Evolutionary conservation across 2,329 filamentous ascomycete species (phyloP), one percentile per base, ranked within the genome.

Genomic region (Neofusicoccum ribis): DNA sequence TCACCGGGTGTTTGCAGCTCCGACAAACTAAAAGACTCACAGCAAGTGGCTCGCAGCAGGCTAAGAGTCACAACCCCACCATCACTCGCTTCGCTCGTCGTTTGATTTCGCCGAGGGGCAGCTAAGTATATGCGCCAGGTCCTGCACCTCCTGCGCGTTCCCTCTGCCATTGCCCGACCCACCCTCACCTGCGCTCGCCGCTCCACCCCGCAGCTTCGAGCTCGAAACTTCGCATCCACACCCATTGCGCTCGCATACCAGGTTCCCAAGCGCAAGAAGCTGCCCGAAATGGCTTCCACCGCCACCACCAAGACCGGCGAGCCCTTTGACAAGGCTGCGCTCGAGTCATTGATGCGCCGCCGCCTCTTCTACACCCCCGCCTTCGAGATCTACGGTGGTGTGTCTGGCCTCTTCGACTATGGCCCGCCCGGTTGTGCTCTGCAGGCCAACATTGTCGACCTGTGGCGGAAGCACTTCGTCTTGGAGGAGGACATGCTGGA

Each of bases 361-460:
- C 74, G 74, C n/a, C 72, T 78, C 66, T 98, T 98, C 84, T 96
- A 95, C 81, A 97, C 93, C 68, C 93, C 93, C 63, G 89, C 93
- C 64, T 98, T 97, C 79, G 95, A 98, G 63, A 94, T 96, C 73
- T 98, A 98, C 66, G 91, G 91, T 71, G 92, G 92, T 74, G 90
- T 95, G 66, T 89, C 88, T 70, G 93, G 93, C 73, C 89, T 97
- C 66, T 97, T 92, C 82, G 93, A 97, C 80, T 97, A 96, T 81
- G 93, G 93, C 70, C 93, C 93, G 36, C 91, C 93, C 37, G 92
- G 93, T 69, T 93, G 91, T 79, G 87, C 91, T 56, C 86, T 97
- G 66, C 91, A 96, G 80, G 89, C 91, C 73, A 94, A 95, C 81
- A 90, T 97, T 71, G 84, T 97, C 77, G 92, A 96, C 77, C 77